These are phyloP conservation scores for Cutaneotrichosporon cavernicola DNA, from an alignment of 1,284 basidiomycete genomes.

Conservation along the genomic window DNA sequence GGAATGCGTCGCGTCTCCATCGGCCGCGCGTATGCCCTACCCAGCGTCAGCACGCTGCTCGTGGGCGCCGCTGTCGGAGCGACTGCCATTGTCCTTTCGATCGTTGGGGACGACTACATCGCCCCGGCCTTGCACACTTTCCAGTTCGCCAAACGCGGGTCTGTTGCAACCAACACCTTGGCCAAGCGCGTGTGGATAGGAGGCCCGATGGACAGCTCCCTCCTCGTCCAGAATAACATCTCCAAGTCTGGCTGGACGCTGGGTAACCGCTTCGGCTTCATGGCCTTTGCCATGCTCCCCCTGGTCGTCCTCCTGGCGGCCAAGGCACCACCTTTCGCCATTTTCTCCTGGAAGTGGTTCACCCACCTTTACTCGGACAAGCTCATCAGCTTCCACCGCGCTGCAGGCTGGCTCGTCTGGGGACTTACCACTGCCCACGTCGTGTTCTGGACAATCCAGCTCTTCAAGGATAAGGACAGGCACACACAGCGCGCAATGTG, in stretches of 20 bases:
- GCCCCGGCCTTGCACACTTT: conserved; percentile 60
- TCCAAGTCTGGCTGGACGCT: conserved; percentile 74
- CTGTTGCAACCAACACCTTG: conserved; percentile 38
- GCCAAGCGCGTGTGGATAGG: conserved; percentile 1
- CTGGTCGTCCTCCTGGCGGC: conserved; percentile 73
- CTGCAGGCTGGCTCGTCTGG: conserved; percentile 73
- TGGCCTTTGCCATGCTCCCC: conserved; percentile 75
- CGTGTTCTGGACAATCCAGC: conserved; percentile 71
- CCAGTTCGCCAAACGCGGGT: conserved; percentile 39
- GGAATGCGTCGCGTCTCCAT: conserved; percentile 37
- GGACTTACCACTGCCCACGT: conserved; percentile 68
- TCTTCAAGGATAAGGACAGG: conserved; percentile 58
- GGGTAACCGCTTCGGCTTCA: conserved; percentile 69
- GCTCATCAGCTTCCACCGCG: conserved; percentile 68
- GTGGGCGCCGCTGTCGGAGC: conserved; percentile 56
- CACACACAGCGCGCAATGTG: conserved; percentile 59
- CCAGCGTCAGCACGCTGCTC: conserved; percentile 64
- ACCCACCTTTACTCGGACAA: conserved; percentile 75
- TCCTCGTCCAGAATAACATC: conserved; percentile 60
- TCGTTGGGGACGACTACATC: conserved; percentile 74
- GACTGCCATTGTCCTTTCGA: conserved; percentile 56
- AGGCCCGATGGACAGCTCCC: conserved; percentile 9
- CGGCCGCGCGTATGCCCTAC: conserved; percentile 59
- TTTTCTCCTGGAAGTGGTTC: conserved; percentile 69
- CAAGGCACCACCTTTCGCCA: conserved; percentile 76